Percentiles rank a stretch among this genome's conserved stretches.
Evolutionary conservation across 768 basidiomycete species (phyloP).

Genomic region (Lactifluus piperatus): DNA sequence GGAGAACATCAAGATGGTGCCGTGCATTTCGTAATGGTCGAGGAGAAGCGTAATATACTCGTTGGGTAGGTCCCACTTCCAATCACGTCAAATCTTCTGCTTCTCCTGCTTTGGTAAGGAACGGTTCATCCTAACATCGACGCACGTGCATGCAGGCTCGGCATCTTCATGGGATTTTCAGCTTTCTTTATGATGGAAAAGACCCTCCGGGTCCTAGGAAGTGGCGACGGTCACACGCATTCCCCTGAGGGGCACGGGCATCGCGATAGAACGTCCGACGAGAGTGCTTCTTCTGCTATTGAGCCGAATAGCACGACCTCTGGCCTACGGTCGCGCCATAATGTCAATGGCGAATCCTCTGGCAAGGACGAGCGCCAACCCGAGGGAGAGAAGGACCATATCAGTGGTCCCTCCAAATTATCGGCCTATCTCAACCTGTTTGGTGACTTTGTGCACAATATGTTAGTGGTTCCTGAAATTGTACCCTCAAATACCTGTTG

Average conservation of each 20-base stretch:
- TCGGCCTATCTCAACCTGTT: slow-evolving; percentile 91
- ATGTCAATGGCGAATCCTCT: slow-evolving; percentile 20
- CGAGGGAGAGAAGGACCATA: slow-evolving; percentile 22
- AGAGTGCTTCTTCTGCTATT: slow-evolving; percentile 38
- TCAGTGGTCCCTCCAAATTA: slow-evolving; percentile 61
- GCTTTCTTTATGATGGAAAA: slow-evolving; percentile 94
- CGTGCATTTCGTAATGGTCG: slow-evolving; percentile 74
- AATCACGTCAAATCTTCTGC: neutral
- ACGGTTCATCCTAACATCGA: slow-evolving; percentile 4
- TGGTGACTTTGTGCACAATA: slow-evolving; percentile 91
- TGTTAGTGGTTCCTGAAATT: slow-evolving; percentile 39
- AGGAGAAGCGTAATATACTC: slow-evolving; percentile 85
- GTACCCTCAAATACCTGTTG: slow-evolving; percentile 17
- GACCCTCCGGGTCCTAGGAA: slow-evolving; percentile 70
- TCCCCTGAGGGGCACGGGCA: slow-evolving; percentile 43
- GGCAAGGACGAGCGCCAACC: slow-evolving; percentile 21
- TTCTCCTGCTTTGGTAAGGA: neutral
- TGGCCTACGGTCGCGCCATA: slow-evolving; percentile 35
- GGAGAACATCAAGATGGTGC: slow-evolving; percentile 72
- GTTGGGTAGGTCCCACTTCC: slow-evolving; percentile 52
- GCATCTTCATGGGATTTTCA: slow-evolving; percentile 80
- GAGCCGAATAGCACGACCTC: slow-evolving; percentile 33
- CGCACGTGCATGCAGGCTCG: slow-evolving; percentile 41
- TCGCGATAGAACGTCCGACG: slow-evolving; percentile 25
- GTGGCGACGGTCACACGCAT: slow-evolving; percentile 52